Conservation (phyloP, 768 basidiomycete species). For the Auricularia sp. region DNA sequence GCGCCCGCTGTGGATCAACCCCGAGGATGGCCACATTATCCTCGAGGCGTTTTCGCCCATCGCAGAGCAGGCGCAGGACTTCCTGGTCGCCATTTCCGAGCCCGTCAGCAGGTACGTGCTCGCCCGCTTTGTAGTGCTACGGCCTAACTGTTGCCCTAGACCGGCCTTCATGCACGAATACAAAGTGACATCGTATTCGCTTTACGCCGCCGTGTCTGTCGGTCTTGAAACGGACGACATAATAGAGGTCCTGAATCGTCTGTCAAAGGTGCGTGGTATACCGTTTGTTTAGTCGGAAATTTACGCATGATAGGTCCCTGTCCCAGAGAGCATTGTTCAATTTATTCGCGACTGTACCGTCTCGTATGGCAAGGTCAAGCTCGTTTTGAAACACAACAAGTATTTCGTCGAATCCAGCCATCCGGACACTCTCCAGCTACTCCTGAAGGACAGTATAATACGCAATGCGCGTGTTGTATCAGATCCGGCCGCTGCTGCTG, state of each 20-base stretch:
- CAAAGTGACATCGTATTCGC: conserved; percentile 93
- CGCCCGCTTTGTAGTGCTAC: neutral
- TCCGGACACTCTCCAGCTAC: conserved; percentile 79
- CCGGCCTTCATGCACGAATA: conserved; percentile 99
- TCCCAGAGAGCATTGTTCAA: conserved; percentile 73
- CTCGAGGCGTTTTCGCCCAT: conserved; percentile 97
- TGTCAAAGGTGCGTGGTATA: conserved; percentile 51
- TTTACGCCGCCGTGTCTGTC: conserved; percentile 97
- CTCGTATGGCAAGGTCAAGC: conserved; percentile 96
- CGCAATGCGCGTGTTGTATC: conserved; percentile 72
- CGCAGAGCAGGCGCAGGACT: conserved; percentile 96
- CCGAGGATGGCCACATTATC: conserved; percentile 86
- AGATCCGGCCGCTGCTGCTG: conserved; percentile 39
- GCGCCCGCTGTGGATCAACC: conserved; percentile 93
- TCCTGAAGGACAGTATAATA: conserved; percentile 80
- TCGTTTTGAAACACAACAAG: conserved; percentile 95
- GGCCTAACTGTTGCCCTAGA: conserved; percentile 31
- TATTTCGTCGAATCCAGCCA: conserved; percentile 95
- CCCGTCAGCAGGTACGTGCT: conserved; percentile 91
- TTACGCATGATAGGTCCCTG: conserved; percentile 58
- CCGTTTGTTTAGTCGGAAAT: neutral
- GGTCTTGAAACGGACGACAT: conserved; percentile 97
- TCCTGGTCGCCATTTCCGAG: conserved; percentile 94
- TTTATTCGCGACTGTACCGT: conserved; percentile 90
- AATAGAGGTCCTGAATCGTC: conserved; percentile 81